Percentiles rank a stretch among this genome's conserved stretches.
Conservation (phyloP, 2,329 filamentous ascomycete genomes). For the Samsoniella hepiali region DNA sequence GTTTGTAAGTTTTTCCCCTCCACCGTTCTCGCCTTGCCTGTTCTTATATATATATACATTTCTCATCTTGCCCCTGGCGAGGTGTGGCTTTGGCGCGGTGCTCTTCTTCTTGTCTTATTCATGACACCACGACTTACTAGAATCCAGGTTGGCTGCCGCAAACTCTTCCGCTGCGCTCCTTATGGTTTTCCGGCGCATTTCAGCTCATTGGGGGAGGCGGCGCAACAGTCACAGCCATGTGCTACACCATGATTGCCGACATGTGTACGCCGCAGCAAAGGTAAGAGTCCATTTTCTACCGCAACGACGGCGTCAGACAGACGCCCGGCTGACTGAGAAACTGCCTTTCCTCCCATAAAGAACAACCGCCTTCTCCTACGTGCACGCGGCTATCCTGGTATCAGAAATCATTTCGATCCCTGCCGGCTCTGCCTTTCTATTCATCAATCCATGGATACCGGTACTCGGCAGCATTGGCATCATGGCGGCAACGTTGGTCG, state of each 20-base stretch:
- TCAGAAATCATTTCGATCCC: background rate
- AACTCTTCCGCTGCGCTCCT: background rate
- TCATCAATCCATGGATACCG: background rate
- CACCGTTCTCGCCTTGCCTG: background rate
- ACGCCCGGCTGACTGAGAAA: background rate
- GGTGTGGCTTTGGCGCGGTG: too few species aligned
- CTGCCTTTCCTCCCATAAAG: background rate
- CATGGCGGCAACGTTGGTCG: background rate
- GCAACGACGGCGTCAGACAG: background rate
- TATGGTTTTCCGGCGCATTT: constrained; percentile 1
- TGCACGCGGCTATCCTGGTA: background rate
- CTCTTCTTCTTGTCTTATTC: background rate
- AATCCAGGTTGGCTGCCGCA: background rate
- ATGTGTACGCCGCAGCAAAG: constrained; percentile 1
- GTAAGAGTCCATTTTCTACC: background rate
- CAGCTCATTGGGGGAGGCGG: background rate
- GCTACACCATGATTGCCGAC: constrained; percentile 1
- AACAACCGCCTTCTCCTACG: background rate
- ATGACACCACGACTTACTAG: background rate
- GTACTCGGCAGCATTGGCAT: background rate
- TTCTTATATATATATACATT: too few species aligned
- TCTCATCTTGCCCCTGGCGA: too few species aligned
- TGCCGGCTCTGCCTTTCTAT: background rate
- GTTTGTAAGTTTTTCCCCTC: background rate
- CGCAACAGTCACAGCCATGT: background rate